Conservation (phyloP, 1,139 yeast genomes). For the Debaryomycetaceae sp. region DNA sequence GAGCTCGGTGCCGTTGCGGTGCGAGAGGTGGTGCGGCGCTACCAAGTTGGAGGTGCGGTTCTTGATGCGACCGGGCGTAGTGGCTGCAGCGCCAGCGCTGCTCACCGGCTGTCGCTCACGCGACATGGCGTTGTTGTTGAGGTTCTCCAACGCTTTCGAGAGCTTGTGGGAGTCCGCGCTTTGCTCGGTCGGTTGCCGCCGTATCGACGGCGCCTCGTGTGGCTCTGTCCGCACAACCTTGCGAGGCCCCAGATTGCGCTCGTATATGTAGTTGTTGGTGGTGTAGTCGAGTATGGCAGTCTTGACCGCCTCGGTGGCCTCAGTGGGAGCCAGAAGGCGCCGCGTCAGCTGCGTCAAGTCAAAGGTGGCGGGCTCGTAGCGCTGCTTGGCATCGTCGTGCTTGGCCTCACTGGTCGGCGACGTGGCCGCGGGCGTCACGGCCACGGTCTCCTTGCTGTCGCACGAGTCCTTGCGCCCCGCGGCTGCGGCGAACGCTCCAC, state of each 20-base stretch:
- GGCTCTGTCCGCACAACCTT: conserved; percentile 1
- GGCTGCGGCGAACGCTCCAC: too few species aligned
- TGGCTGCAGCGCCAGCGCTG: too few species aligned
- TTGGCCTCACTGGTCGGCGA: conserved; percentile 5
- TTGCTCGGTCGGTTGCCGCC: not conserved
- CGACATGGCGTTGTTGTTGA: conserved; percentile 21
- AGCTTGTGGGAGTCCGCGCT: conserved; percentile 11
- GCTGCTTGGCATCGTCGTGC: conserved; percentile 6
- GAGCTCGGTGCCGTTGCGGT: conserved; percentile 11
- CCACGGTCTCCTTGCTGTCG: conserved; percentile 4
- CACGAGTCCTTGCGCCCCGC: conserved; percentile 4
- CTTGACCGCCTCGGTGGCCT: conserved; percentile 8
- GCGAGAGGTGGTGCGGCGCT: conserved; percentile 2
- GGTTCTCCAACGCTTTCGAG: conserved; percentile 22
- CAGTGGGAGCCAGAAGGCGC: conserved; percentile 21
- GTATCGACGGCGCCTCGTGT: not conserved
- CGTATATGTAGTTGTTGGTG: conserved; percentile 11
- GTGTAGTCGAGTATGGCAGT: conserved; percentile 17
- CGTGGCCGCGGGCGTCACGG: conserved; percentile 4
- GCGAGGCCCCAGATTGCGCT: conserved; percentile 7
- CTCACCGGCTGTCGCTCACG: conserved; percentile 13
- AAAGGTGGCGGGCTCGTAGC: conserved; percentile 38
- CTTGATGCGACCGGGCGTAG: conserved; percentile 11
- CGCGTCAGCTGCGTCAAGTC: conserved; percentile 36
- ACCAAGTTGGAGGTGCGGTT: conserved; percentile 7